Percentiles rank a stretch among this genome's conserved stretches.
Conservation (phyloP, 1,284 basidiomycete species). For the Boletus albobrunnescens region DNA sequence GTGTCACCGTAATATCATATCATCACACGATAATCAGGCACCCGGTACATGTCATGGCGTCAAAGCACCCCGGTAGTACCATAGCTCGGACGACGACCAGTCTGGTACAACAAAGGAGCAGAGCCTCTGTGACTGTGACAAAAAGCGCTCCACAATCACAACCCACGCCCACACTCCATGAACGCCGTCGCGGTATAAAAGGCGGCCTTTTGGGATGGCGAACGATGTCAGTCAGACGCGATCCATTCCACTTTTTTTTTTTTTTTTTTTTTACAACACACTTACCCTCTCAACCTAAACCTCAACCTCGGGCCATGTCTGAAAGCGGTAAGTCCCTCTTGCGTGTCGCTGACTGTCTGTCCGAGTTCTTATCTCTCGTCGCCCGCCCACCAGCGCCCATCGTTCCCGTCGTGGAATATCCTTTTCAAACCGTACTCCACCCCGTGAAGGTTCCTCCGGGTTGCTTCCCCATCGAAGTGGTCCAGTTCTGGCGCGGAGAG, state of each 20-base stretch:
- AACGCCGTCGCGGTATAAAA: conserved; percentile 8
- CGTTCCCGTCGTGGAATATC: not conserved
- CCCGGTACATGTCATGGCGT: not conserved
- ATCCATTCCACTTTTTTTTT: not conserved
- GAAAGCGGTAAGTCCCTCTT: conserved; percentile 2
- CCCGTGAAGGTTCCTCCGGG: conserved; percentile 20
- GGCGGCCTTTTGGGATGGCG: not conserved
- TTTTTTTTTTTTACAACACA: not conserved
- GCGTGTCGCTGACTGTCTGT: no score
- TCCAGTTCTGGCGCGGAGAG: conserved; percentile 30
- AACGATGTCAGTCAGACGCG: not conserved
- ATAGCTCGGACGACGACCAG: not conserved
- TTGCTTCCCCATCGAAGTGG: conserved; percentile 23
- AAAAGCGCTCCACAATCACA: not conserved
- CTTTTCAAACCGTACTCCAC: conserved; percentile 12
- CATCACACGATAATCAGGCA: conserved; percentile 30
- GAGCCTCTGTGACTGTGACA: not conserved
- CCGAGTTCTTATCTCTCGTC: no score
- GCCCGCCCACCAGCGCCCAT: no score
- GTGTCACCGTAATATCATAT: no score
- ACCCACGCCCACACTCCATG: not conserved
- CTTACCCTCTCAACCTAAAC: not conserved
- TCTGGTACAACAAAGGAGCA: conserved; percentile 4
- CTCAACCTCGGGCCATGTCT: conserved; percentile 5
- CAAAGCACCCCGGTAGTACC: conserved; percentile 2